A percentile compares a stretch with the other conserved stretches of the same genome.
phyloP scores from a whole-genome alignment of 257 asterid species.

The Fraxinus cuspidata region DNA sequence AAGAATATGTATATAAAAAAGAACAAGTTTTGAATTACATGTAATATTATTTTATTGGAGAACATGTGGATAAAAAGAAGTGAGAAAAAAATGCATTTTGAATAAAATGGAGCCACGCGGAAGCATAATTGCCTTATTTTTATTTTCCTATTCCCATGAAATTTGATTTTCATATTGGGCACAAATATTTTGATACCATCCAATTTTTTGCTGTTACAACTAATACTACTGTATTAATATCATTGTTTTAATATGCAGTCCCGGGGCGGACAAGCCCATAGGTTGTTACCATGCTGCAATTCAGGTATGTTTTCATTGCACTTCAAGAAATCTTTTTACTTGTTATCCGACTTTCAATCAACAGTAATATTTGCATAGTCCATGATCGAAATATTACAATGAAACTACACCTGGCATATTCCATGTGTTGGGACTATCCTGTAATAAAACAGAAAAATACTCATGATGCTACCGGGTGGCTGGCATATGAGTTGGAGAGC shows the following conservation, averaged over 20 bases:
- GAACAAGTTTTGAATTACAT: too few relatives aligned
- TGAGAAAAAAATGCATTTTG: too few relatives aligned
- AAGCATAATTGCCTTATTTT: not conserved
- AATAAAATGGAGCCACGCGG: too few relatives aligned
- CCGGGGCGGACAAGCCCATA: constrained; percentile 66
- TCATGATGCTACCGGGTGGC: constrained; percentile 1
- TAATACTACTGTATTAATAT: constrained; percentile 8
- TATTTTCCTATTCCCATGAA: not conserved
- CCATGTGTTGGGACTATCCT: constrained; percentile 17
- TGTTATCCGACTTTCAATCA: constrained; percentile 9
- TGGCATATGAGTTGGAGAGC: constrained; percentile 19
- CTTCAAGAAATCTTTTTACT: not conserved
- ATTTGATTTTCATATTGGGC: not conserved
- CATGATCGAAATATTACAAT: not conserved
- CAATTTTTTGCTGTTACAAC: not conserved
- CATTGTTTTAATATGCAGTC: constrained; percentile 37
- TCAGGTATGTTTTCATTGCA: constrained; percentile 54
- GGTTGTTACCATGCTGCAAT: constrained; percentile 80
- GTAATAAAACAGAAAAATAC: not conserved
- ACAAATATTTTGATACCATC: not conserved
- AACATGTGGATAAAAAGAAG: too few relatives aligned
- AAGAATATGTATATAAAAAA: too few relatives aligned
- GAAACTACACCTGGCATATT: constrained; percentile 22
- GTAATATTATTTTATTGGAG: too few relatives aligned
- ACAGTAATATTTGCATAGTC: not conserved